phyloP scores from a whole-genome alignment of 768 basidiomycete genomes.

The Pleurotus sapidus region DNA sequence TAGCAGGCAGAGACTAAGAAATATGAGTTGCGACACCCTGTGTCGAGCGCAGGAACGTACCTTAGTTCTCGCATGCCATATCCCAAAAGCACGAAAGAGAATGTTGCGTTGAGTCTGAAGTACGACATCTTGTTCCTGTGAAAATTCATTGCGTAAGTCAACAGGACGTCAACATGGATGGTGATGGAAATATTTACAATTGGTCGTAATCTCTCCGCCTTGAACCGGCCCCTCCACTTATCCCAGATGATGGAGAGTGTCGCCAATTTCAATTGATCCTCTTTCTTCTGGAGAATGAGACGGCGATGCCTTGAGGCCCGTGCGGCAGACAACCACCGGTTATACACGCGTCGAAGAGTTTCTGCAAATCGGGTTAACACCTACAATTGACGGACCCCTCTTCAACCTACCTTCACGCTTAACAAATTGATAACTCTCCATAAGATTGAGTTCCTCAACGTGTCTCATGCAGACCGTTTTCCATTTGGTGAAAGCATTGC shows the following conservation, averaged over 20 bases:
- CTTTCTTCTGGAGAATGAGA: slow-evolving; percentile 53
- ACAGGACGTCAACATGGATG: slow-evolving; percentile 7
- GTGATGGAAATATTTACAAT: slow-evolving; percentile 40
- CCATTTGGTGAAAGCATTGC: slow-evolving; percentile 68
- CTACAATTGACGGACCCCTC: not conserved
- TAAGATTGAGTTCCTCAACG: slow-evolving; percentile 69
- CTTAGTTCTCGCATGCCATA: slow-evolving; percentile 75
- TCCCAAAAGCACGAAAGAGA: slow-evolving; percentile 63
- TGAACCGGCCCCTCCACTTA: slow-evolving; percentile 74
- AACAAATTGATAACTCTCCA: slow-evolving; percentile 81
- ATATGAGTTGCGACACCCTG: not conserved
- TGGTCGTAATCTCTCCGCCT: slow-evolving; percentile 61
- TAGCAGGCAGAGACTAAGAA: slow-evolving; percentile 70
- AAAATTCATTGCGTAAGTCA: not conserved
- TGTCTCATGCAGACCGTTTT: slow-evolving; percentile 57
- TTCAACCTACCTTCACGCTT: slow-evolving; percentile 65
- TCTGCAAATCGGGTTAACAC: slow-evolving; percentile 37
- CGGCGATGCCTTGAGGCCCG: slow-evolving; percentile 63
- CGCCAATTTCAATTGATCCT: slow-evolving; percentile 56
- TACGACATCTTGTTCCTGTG: slow-evolving; percentile 58
- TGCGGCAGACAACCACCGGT: slow-evolving; percentile 64
- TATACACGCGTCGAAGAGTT: slow-evolving; percentile 61
- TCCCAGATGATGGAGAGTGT: slow-evolving; percentile 65
- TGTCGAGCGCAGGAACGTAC: slow-evolving; percentile 33
- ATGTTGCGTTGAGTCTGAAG: slow-evolving; percentile 57